Conservation (phyloP, 495 filamentous ascomycete species). For the Recurvomyces mirabilis region DNA sequence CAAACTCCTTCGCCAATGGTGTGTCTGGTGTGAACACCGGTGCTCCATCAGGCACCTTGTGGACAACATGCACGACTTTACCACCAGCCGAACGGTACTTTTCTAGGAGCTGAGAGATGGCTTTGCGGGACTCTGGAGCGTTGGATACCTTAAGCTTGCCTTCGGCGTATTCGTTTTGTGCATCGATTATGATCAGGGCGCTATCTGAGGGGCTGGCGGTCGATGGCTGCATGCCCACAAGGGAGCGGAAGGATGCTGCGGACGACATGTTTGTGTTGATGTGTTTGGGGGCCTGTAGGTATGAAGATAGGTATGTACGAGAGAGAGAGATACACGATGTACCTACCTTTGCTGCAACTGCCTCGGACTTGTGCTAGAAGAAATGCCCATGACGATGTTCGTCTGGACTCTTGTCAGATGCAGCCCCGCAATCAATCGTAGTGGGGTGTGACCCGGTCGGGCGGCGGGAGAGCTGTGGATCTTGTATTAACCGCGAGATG, state of each 20-base stretch:
- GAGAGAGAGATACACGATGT: no score
- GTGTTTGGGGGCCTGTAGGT: no score
- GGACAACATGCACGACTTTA: slow-evolving; percentile 48
- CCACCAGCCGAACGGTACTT: slow-evolving; percentile 39
- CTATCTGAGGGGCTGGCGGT: slow-evolving; percentile 42
- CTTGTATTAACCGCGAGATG: no score
- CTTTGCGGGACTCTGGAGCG: slow-evolving; percentile 35
- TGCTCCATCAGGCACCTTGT: slow-evolving; percentile 43
- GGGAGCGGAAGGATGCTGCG: slow-evolving; percentile 38
- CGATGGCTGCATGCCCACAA: slow-evolving; percentile 38
- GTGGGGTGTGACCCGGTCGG: no score
- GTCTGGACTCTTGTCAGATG: no score
- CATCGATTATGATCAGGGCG: slow-evolving; percentile 52
- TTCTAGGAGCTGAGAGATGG: slow-evolving; percentile 39
- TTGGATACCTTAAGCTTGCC: slow-evolving; percentile 42
- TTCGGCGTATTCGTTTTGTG: slow-evolving; percentile 50
- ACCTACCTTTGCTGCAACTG: no score
- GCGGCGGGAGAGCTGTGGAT: no score
- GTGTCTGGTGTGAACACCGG: slow-evolving; percentile 50
- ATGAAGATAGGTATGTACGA: no score
- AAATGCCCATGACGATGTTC: no score
- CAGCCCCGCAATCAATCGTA: no score
- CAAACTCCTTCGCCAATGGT: slow-evolving; percentile 41
- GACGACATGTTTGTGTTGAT: no score
- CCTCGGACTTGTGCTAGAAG: no score